These are phyloP conservation scores for Plectosphaerella sp. DNA, from an alignment of 2,329 filamentous ascomycete species.

Conservation along the genomic window DNA sequence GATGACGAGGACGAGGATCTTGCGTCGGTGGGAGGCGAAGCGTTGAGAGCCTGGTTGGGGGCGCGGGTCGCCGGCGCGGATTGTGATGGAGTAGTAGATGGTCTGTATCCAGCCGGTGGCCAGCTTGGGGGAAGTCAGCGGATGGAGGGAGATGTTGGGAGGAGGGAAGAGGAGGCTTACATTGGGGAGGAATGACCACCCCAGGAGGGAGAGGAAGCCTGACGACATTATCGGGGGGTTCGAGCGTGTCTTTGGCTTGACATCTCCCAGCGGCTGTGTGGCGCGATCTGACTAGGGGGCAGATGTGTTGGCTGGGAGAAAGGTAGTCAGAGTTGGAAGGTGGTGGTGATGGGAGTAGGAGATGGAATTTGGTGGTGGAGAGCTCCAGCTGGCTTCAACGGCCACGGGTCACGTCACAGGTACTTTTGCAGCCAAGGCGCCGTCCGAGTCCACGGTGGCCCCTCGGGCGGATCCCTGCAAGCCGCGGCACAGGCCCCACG, in stretches of 20 bases:
- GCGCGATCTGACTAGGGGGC: too few relatives aligned
- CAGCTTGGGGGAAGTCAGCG: slow-evolving; percentile 46
- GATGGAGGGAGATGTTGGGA: not conserved
- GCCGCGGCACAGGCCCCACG: too few relatives aligned
- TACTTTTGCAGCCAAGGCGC: too few relatives aligned
- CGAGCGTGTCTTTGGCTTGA: not conserved
- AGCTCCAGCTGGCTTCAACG: too few relatives aligned
- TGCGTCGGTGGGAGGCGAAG: slow-evolving; percentile 69
- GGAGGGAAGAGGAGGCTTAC: slow-evolving; percentile 28
- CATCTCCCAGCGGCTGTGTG: not conserved
- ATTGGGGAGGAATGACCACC: slow-evolving; percentile 53
- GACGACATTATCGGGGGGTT: slow-evolving; percentile 34
- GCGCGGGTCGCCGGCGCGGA: slow-evolving; percentile 82
- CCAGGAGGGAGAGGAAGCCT: slow-evolving; percentile 46
- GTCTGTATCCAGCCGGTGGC: slow-evolving; percentile 73
- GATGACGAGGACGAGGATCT: slow-evolving; percentile 81
- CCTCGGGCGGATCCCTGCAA: too few relatives aligned
- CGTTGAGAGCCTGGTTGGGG: slow-evolving; percentile 66
- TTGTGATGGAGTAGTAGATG: slow-evolving; percentile 81
- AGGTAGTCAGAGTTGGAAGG: not conserved
- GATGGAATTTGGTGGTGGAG: not conserved
- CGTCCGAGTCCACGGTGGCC: too few relatives aligned
- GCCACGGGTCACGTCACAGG: too few relatives aligned
- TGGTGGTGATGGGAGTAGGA: not conserved
- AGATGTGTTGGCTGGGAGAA: not conserved